Evolutionary conservation across 2,329 filamentous ascomycete species (phyloP).

Genomic region (Sporothrix protearum): DNA sequence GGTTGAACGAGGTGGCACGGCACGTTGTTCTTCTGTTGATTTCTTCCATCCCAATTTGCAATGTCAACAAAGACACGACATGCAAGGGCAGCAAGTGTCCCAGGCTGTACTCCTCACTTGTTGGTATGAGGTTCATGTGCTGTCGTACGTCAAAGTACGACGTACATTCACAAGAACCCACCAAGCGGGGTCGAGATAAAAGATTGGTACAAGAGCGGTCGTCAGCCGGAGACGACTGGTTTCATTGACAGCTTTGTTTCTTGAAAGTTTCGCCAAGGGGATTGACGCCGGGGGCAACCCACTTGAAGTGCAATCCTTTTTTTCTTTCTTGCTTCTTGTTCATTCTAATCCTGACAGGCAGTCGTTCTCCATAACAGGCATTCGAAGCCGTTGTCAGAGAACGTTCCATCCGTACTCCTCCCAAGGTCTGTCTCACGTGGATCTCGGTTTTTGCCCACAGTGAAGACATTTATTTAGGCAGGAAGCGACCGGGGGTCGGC

Average conservation of each 20-base stretch:
- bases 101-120: neutral
- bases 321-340: too few species aligned
- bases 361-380: neutral
- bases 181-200: neutral
- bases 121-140: neutral
- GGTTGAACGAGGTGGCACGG: neutral
- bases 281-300: slow-evolving; percentile 13
- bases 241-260: slow-evolving; percentile 13
- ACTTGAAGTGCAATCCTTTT: neutral
- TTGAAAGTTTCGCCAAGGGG: slow-evolving; percentile 28
- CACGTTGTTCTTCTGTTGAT: neutral
- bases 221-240: neutral
- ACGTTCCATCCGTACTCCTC: neutral
- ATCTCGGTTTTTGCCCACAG: neutral
- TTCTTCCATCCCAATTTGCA: neutral
- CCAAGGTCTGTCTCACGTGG: neutral
- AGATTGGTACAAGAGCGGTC: neutral
- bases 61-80: neutral
- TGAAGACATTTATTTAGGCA: neutral
- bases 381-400: neutral
- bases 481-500: neutral
- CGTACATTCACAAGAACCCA: neutral
- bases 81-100: neutral
- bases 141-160: neutral
- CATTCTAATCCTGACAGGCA: neutral